Conservation (phyloP, 768 basidiomycete genomes). For the Macrolepiota albuminosa region DNA sequence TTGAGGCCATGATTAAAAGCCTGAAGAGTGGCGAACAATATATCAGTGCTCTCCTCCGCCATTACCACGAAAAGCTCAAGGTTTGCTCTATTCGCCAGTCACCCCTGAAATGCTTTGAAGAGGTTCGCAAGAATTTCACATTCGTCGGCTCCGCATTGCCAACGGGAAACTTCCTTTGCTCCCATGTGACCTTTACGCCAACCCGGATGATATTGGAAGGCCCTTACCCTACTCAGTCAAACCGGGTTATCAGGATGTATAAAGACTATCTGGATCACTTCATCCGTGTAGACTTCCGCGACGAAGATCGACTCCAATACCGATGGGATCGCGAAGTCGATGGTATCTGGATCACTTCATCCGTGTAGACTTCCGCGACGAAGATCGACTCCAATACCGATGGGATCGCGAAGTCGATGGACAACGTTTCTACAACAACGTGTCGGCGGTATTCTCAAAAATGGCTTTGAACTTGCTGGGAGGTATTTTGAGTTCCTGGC, state of each 20-base stretch:
- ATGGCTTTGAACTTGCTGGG: slow-evolving; percentile 68
- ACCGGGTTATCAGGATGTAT: slow-evolving; percentile 73
- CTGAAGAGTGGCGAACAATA: slow-evolving; percentile 21
- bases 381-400: slow-evolving; percentile 69
- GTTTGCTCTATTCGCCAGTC: slow-evolving; percentile 33
- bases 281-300: slow-evolving; percentile 79
- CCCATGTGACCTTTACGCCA: slow-evolving; percentile 74
- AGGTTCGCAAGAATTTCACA: slow-evolving; percentile 25
- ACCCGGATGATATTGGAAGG: slow-evolving; percentile 73
- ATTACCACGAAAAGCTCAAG: slow-evolving; percentile 47
- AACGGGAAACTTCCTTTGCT: slow-evolving; percentile 53
- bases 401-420: slow-evolving; percentile 66
- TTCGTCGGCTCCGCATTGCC: slow-evolving; percentile 19
- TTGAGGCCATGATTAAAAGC: slow-evolving; percentile 35
- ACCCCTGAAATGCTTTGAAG: slow-evolving; percentile 40
- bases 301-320: slow-evolving; percentile 75
- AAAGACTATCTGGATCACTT: slow-evolving; percentile 60
- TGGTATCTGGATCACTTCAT: slow-evolving; percentile 67
- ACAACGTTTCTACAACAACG: slow-evolving; percentile 49
- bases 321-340: slow-evolving; percentile 69
- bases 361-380: slow-evolving; percentile 82
- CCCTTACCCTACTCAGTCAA: slow-evolving; percentile 71
- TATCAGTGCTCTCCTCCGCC: slow-evolving; percentile 47
- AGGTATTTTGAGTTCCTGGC: slow-evolving; percentile 75
- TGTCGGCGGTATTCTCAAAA: slow-evolving; percentile 53